Evolutionary conservation across 129 eudicot genomes (phyloP).

Genomic region (Flaveria sonorensis): DNA sequence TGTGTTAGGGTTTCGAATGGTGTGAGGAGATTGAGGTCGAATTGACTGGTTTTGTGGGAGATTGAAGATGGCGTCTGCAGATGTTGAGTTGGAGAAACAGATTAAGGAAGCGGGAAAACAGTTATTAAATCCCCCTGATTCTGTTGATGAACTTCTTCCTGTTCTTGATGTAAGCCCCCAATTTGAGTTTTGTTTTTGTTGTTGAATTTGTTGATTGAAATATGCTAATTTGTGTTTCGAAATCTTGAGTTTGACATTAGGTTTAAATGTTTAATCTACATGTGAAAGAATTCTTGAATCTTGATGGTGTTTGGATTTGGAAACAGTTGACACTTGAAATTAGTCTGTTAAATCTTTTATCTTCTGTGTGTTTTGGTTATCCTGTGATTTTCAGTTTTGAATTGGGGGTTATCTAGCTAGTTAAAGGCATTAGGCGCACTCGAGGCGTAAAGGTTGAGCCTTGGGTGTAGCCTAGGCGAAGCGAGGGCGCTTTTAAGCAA

Average conservation of each 20-base stretch:
- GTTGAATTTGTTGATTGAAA: not conserved
- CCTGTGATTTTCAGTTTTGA: not conserved
- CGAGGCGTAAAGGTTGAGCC: too few species aligned
- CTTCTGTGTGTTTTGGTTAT: slow-evolving; percentile 13
- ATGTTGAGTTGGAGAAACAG: slow-evolving; percentile 56
- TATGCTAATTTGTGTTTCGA: not conserved
- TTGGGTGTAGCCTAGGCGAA: too few species aligned
- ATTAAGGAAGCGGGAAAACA: slow-evolving; percentile 57
- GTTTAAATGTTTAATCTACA: not conserved
- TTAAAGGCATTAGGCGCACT: too few species aligned
- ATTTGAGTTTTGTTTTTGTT: not conserved
- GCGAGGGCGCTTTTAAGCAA: too few species aligned
- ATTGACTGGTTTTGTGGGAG: slow-evolving; percentile 35
- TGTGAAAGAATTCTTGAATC: not conserved
- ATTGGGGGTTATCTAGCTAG: not conserved
- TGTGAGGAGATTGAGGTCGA: slow-evolving; percentile 34
- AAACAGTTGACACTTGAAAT: not conserved
- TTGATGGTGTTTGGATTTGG: not conserved
- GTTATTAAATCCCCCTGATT: slow-evolving; percentile 51
- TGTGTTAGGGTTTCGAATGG: slow-evolving; percentile 46
- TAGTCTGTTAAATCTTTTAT: slow-evolving; percentile 17
- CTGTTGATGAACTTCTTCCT: slow-evolving; percentile 59
- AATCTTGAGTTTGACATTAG: slow-evolving; percentile 3
- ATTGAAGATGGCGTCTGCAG: slow-evolving; percentile 33
- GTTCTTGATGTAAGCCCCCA: slow-evolving; percentile 72